Evolutionary conservation across 2,329 filamentous ascomycete species (phyloP).

Genomic region (Talaromyces sp.): DNA sequence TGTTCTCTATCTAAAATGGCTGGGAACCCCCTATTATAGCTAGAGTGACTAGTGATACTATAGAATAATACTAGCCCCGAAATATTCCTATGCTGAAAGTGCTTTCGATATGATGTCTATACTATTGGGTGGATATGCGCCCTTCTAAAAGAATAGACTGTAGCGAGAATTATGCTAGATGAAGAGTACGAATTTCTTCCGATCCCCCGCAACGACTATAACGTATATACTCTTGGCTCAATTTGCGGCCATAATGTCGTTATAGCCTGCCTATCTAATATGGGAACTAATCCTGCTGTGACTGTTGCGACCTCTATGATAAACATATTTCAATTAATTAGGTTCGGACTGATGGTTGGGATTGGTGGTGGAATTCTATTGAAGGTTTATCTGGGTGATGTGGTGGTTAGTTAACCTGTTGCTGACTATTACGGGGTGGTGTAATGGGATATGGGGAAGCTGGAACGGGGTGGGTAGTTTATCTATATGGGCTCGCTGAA

Average conservation of each 20-base stretch:
- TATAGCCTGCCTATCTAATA: conserved; percentile 20
- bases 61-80: not conserved
- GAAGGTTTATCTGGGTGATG: conserved; percentile 29
- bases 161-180: conserved; percentile 22
- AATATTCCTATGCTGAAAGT: conserved; percentile 4
- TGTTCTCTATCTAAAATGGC: not conserved
- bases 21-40: not conserved
- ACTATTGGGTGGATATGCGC: conserved; percentile 12
- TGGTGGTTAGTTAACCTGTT: conserved; percentile 29
- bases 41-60: not conserved
- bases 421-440: conserved; percentile 22
- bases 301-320: conserved; percentile 22
- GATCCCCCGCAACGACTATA: conserved; percentile 12
- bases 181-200: conserved; percentile 18
- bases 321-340: conserved; percentile 21
- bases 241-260: conserved; percentile 26
- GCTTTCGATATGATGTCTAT: conserved; percentile 8
- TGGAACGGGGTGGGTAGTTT: conserved; percentile 2
- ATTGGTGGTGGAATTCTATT: conserved; percentile 30
- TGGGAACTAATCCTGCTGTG: conserved; percentile 23
- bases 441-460: conserved; percentile 15
- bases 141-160: conserved; percentile 11
- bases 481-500: conserved; percentile 8
- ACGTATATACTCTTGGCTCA: conserved; percentile 18
- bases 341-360: conserved; percentile 29